phyloP scores from a whole-genome alignment of 1,284 basidiomycete species.

The Exobasidium rhododendri region DNA sequence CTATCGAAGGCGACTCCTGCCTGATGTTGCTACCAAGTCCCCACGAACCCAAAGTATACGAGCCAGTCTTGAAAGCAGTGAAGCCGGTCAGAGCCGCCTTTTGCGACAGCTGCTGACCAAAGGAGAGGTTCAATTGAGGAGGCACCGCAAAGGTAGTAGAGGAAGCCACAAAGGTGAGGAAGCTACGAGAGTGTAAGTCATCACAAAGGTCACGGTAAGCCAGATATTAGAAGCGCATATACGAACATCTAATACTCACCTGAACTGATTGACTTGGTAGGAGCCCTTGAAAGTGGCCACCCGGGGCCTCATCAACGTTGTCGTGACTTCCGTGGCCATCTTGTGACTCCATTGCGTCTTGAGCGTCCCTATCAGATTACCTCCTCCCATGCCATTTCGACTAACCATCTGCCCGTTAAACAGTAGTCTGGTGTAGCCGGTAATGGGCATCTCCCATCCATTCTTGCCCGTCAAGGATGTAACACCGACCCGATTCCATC shows the following conservation, averaged over 20 bases:
- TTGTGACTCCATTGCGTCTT: constrained; percentile 66
- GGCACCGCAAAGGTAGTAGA: constrained; percentile 41
- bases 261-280: constrained; percentile 57
- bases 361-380: constrained; percentile 63
- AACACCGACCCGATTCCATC: constrained; percentile 30
- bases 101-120: constrained; percentile 56
- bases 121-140: constrained; percentile 57
- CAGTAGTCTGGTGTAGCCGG: constrained; percentile 23
- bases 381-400: constrained; percentile 57
- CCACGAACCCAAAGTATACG: constrained; percentile 57
- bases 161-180: constrained; percentile 53
- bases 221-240: background rate
- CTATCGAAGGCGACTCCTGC: constrained; percentile 33
- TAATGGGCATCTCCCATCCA: constrained; percentile 46
- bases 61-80: constrained; percentile 56
- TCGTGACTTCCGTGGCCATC: constrained; percentile 55
- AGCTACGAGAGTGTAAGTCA: too few species aligned
- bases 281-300: constrained; percentile 56
- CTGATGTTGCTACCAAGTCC: constrained; percentile 36
- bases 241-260: too few species aligned
- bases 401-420: constrained; percentile 56
- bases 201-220: background rate
- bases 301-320: constrained; percentile 58
- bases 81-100: constrained; percentile 44
- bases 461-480: constrained; percentile 49